A percentile compares a stretch with the other conserved stretches of the same genome.
Conservation (phyloP, 768 basidiomycete species). For the Serendipita sp. region DNA sequence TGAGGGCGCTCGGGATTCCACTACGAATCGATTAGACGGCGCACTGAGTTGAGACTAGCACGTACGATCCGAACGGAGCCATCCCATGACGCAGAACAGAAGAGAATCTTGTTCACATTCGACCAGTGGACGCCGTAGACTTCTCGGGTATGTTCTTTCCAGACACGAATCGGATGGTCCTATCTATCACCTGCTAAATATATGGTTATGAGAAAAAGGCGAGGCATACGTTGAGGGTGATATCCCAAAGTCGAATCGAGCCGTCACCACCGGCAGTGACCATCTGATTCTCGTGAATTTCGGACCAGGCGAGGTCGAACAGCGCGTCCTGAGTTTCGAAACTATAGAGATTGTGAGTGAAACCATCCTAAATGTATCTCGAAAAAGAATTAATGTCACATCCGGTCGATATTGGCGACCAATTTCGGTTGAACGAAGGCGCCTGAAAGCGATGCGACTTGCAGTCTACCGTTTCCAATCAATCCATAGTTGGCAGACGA, state of each 20-base stretch:
- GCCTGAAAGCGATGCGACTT: constrained; percentile 36
- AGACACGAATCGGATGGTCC: constrained; percentile 78
- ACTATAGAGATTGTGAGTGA: constrained; percentile 24
- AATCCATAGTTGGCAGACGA: constrained; percentile 88
- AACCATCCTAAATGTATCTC: constrained; percentile 4
- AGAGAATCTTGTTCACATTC: constrained; percentile 76
- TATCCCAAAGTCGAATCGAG: constrained; percentile 79
- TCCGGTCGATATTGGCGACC: constrained; percentile 41
- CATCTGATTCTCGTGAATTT: constrained; percentile 85
- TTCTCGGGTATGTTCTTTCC: constrained; percentile 90
- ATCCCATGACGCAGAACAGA: constrained; percentile 85
- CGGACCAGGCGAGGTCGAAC: constrained; percentile 89
- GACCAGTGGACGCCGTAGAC: constrained; percentile 94
- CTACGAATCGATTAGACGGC: constrained; percentile 23
- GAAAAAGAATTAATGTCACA: constrained; percentile 29
- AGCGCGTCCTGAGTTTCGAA: constrained; percentile 83
- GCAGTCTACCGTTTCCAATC: constrained; percentile 86
- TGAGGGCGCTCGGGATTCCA: constrained; percentile 74
- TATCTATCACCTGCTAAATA: constrained; percentile 18
- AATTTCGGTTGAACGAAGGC: neutral
- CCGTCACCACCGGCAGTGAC: constrained; percentile 83
- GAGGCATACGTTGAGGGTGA: constrained; percentile 55
- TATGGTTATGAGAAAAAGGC: neutral
- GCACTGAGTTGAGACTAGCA: constrained; percentile 7
- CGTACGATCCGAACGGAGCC: constrained; percentile 74